phyloP scores from a whole-genome alignment of 768 basidiomycete genomes.

The Phylloporus rhodoxanthus region DNA sequence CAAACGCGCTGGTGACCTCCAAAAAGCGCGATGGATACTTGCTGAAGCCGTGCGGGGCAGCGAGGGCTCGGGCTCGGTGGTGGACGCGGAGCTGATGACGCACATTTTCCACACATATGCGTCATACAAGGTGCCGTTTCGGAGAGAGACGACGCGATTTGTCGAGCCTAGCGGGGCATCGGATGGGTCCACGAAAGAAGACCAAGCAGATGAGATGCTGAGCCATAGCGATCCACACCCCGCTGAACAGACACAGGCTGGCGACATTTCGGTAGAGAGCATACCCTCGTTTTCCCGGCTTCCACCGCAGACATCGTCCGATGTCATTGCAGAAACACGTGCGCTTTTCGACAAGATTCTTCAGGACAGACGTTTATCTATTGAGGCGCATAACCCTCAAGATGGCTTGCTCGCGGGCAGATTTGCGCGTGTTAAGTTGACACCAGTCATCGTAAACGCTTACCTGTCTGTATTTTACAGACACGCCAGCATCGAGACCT shows the following conservation, averaged over 20 bases:
- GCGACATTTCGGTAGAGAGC: constrained; percentile 3
- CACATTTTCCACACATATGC: constrained; percentile 88
- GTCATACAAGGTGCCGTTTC: constrained; percentile 68
- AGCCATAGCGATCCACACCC: not conserved
- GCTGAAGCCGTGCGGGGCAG: constrained; percentile 55
- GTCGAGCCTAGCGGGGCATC: constrained; percentile 21
- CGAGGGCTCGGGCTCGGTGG: constrained; percentile 26
- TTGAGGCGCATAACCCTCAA: not conserved
- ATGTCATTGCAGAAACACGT: constrained; percentile 64
- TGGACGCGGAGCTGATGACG: constrained; percentile 69
- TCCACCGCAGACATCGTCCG: constrained; percentile 67
- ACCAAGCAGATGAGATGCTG: not conserved
- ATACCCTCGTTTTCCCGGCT: constrained; percentile 39
- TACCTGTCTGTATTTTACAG: constrained; percentile 74
- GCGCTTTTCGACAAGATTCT: constrained; percentile 61
- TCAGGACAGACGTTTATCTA: constrained; percentile 31
- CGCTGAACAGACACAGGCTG: constrained; percentile 2
- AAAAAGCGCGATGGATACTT: constrained; percentile 82
- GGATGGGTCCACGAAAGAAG: constrained; percentile 4
- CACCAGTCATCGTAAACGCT: constrained; percentile 64
- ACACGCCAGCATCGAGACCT: constrained; percentile 47
- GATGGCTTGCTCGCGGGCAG: constrained; percentile 24
- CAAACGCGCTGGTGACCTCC: constrained; percentile 79
- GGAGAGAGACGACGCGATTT: constrained; percentile 43
- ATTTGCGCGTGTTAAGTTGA: constrained; percentile 55